phyloP scores from a whole-genome alignment of 148 eudicot species.

The Spergularia marina region DNA sequence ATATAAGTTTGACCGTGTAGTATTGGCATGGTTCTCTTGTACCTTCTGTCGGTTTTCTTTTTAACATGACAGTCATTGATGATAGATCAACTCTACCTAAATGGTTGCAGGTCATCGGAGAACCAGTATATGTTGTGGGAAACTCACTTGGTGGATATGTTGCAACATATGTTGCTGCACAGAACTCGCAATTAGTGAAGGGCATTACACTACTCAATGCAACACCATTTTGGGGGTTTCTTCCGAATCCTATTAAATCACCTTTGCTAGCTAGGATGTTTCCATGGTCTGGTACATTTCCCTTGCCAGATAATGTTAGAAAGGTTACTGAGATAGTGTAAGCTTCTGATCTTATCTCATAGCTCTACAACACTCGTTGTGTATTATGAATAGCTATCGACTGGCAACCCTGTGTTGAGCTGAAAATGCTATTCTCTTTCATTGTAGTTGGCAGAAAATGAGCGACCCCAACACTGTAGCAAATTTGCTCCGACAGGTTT shows the following conservation, averaged over 20 bases:
- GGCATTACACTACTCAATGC: constrained; percentile 91
- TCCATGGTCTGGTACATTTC: constrained; percentile 93
- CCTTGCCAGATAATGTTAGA: constrained; percentile 69
- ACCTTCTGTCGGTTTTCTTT: background rate
- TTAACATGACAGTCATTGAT: background rate
- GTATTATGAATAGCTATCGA: background rate
- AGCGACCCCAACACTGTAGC: constrained; percentile 85
- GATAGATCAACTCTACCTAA: background rate
- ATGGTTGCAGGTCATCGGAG: constrained; percentile 73
- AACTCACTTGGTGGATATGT: constrained; percentile 97
- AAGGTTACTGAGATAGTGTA: constrained; percentile 68
- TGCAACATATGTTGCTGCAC: constrained; percentile 84
- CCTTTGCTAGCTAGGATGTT: constrained; percentile 69
- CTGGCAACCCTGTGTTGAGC: background rate
- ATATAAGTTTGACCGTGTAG: background rate
- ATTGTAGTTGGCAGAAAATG: constrained; percentile 82
- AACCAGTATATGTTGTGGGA: constrained; percentile 88
- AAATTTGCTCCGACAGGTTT: constrained; percentile 82
- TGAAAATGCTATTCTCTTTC: constrained; percentile 13
- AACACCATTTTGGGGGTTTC: constrained; percentile 97
- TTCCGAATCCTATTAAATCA: constrained; percentile 74
- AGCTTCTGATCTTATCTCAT: constrained; percentile 30
- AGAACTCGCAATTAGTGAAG: constrained; percentile 70
- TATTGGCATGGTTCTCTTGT: background rate
- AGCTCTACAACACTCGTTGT: background rate